Evolutionary conservation across 2,329 filamentous ascomycete genomes (phyloP).

Genomic region (Alternaria viburni): DNA sequence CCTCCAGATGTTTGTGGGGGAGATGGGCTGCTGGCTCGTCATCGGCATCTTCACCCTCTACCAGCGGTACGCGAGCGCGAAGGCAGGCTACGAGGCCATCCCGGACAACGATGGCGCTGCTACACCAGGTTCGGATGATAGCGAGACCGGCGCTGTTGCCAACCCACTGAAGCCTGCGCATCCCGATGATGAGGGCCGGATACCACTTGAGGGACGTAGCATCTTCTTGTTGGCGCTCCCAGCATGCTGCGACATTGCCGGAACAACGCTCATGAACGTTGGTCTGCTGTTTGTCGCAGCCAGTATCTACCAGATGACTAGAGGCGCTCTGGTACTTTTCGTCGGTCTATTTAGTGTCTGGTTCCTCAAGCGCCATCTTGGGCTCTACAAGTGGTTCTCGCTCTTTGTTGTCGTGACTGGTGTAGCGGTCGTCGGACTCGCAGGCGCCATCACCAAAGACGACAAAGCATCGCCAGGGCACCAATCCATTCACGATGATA

Average conservation of each 20-base stretch:
- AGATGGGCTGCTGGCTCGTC: slow-evolving; percentile 95
- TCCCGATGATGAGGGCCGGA: slow-evolving; percentile 61
- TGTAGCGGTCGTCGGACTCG: slow-evolving; percentile 87
- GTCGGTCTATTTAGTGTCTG: slow-evolving; percentile 94
- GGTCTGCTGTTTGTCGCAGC: slow-evolving; percentile 92
- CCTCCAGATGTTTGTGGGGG: slow-evolving; percentile 95
- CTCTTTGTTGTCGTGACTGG: slow-evolving; percentile 86
- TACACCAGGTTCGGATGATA: slow-evolving; percentile 54
- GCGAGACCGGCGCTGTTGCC: slow-evolving; percentile 52
- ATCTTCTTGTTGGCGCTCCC: slow-evolving; percentile 81
- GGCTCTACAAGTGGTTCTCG: slow-evolving; percentile 90
- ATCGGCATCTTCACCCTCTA: slow-evolving; percentile 74
- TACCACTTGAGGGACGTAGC: slow-evolving; percentile 71
- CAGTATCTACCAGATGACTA: slow-evolving; percentile 98
- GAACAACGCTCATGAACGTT: slow-evolving; percentile 96
- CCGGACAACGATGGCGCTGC: slow-evolving; percentile 42
- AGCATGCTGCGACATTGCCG: slow-evolving; percentile 90
- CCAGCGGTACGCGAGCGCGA: slow-evolving; percentile 59
- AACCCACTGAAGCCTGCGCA: slow-evolving; percentile 58
- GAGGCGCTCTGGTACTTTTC: slow-evolving; percentile 92
- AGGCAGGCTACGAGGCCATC: slow-evolving; percentile 71
- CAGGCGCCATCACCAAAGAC: slow-evolving; percentile 80
- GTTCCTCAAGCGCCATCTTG: slow-evolving; percentile 80
- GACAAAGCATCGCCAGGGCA: slow-evolving; percentile 56
- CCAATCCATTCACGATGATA: slow-evolving; percentile 27